Conservation (phyloP, 2,329 filamentous ascomycete species). For the Alternaria alternata region DNA sequence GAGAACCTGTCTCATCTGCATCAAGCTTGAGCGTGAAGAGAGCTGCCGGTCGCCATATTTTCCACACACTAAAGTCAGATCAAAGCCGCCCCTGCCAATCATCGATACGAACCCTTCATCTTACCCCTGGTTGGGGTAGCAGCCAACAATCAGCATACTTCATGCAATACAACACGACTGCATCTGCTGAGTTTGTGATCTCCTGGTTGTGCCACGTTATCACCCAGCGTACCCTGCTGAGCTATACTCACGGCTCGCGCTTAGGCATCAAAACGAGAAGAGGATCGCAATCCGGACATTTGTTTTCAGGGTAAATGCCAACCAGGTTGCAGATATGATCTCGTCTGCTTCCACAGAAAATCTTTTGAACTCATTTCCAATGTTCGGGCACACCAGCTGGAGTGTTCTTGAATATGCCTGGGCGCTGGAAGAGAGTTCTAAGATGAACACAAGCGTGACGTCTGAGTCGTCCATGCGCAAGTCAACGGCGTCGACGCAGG, state of each 20-base stretch:
- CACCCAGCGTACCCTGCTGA: conserved; percentile 13
- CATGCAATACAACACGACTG: conserved; percentile 32
- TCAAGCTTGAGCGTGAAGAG: conserved; percentile 20
- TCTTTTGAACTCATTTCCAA: conserved; percentile 36
- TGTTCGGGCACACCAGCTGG: conserved; percentile 47
- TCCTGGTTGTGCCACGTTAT: conserved; percentile 35
- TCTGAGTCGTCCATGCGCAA: conserved; percentile 30
- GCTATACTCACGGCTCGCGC: conserved; percentile 13
- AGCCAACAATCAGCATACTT: conserved; percentile 27
- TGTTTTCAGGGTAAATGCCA: conserved; percentile 24
- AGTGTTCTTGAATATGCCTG: conserved; percentile 46
- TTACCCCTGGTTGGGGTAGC: conserved; percentile 30
- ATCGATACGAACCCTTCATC: conserved; percentile 1
- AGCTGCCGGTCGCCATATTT: conserved; percentile 19
- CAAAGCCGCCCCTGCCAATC: background rate
- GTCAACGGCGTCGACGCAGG: conserved; percentile 26
- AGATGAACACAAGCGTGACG: conserved; percentile 28
- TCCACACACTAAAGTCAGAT: background rate
- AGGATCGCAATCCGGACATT: conserved; percentile 10
- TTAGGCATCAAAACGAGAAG: conserved; percentile 4
- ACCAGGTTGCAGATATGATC: conserved; percentile 24
- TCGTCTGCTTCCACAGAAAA: conserved; percentile 29
- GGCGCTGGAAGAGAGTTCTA: conserved; percentile 22
- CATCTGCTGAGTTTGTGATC: conserved; percentile 31
- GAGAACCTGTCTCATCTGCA: conserved; percentile 25